These are phyloP conservation scores for Xylariaceae sp. DNA, from an alignment of 2,329 filamentous ascomycete genomes.

Conservation along the genomic window DNA sequence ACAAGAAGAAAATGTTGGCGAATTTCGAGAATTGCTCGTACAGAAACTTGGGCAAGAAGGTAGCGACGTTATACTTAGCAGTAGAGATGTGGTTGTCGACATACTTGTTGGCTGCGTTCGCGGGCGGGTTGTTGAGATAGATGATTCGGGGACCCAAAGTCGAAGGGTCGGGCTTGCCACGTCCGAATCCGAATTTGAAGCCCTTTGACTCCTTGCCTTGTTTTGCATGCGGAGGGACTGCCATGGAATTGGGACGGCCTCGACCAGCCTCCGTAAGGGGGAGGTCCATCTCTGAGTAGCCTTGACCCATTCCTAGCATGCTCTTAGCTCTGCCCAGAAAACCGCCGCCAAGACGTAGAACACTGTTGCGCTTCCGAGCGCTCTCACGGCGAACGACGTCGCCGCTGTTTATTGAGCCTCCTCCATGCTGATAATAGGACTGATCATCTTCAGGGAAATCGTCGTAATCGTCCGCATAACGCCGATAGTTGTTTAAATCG, in stretches of 20 bases:
- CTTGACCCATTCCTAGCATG: slow-evolving; percentile 75
- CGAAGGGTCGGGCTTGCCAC: slow-evolving; percentile 79
- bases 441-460: slow-evolving; percentile 73
- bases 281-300: slow-evolving; percentile 97
- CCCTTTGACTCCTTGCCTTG: slow-evolving; percentile 59
- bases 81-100: slow-evolving; percentile 96
- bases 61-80: slow-evolving; percentile 90
- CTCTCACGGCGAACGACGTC: slow-evolving; percentile 44
- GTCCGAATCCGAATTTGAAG: slow-evolving; percentile 90
- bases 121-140: slow-evolving; percentile 91
- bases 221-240: slow-evolving; percentile 29
- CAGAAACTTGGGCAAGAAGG: slow-evolving; percentile 93
- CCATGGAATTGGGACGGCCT: slow-evolving; percentile 33
- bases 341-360: slow-evolving; percentile 79
- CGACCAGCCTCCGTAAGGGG: slow-evolving; percentile 75
- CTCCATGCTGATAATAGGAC: slow-evolving; percentile 76
- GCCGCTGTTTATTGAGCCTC: slow-evolving; percentile 37
- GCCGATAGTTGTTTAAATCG: slow-evolving; percentile 79
- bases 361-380: slow-evolving; percentile 78
- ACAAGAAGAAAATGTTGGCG: slow-evolving; percentile 98
- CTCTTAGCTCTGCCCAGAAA: slow-evolving; percentile 83
- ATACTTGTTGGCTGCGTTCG: slow-evolving; percentile 84
- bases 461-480: slow-evolving; percentile 84
- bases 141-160: slow-evolving; percentile 89
- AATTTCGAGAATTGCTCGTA: slow-evolving; percentile 99